Conservation (phyloP, 2,329 filamentous ascomycete species). For the Fusarium sacchari region DNA sequence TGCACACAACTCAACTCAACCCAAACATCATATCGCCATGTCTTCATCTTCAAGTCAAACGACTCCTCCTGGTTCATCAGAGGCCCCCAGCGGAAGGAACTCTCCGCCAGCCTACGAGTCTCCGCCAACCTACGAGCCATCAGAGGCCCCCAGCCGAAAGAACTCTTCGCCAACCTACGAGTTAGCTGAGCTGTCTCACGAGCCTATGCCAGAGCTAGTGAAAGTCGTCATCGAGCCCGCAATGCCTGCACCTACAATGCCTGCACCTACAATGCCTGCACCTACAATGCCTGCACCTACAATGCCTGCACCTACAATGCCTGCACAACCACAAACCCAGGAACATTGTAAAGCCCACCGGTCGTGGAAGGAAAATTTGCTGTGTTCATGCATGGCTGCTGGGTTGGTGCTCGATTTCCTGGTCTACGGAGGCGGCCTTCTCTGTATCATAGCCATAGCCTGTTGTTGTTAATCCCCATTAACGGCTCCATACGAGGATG, state of each 20-base stretch:
- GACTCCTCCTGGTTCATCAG: background rate
- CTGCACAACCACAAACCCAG: no score
- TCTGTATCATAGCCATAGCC: no score
- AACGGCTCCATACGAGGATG: background rate
- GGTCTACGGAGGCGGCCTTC: no score
- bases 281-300: no score
- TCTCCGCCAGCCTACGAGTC: background rate
- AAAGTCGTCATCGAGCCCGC: background rate
- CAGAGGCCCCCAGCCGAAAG: background rate
- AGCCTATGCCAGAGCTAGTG: background rate
- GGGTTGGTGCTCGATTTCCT: no score
- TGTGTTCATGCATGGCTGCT: no score
- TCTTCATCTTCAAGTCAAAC: background rate
- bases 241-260: background rate
- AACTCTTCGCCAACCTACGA: no score
- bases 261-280: no score
- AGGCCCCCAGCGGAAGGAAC: rapidly evolving
- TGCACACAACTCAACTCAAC: background rate
- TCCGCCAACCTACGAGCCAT: background rate
- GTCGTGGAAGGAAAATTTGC: no score
- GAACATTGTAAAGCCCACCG: no score
- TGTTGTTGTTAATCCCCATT: no score
- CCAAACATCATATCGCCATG: background rate
- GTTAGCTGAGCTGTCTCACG: background rate
- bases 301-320: no score